These are phyloP conservation scores for Podospora comata DNA, from an alignment of 495 filamentous ascomycete species.

Conservation along the genomic window DNA sequence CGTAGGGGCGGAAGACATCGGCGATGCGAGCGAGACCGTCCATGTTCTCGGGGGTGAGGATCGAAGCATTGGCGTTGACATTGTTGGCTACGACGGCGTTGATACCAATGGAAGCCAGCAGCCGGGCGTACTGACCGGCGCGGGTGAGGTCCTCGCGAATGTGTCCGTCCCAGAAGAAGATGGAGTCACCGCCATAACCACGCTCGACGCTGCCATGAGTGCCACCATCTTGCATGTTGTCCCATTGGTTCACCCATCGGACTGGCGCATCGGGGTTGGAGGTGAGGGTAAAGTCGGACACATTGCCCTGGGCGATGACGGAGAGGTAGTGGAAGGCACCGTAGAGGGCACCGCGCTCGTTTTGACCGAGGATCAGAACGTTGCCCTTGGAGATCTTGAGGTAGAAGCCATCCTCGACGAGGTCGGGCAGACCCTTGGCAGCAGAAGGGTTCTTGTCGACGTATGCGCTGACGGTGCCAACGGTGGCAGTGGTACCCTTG, in stretches of 20 bases:
- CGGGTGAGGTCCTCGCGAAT: constrained; percentile 58
- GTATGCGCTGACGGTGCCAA: constrained; percentile 58
- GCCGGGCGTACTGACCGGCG: constrained; percentile 59
- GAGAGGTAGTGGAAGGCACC: constrained; percentile 68
- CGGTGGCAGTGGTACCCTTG: constrained; percentile 43
- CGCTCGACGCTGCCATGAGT: constrained; percentile 61
- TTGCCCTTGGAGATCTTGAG: constrained; percentile 44
- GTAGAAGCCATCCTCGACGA: constrained; percentile 64
- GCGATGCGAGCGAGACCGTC: constrained; percentile 60
- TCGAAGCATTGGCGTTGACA: constrained; percentile 62
- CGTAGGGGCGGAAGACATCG: constrained; percentile 63
- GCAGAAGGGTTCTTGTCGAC: constrained; percentile 23
- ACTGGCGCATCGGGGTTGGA: constrained; percentile 60
- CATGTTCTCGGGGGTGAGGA: constrained; percentile 56
- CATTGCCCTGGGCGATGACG: constrained; percentile 59
- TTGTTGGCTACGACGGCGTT: constrained; percentile 71
- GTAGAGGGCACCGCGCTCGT: constrained; percentile 65
- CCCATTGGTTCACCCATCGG: constrained; percentile 72
- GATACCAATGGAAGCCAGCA: constrained; percentile 64
- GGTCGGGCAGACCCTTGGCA: constrained; percentile 34
- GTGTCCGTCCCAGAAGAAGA: constrained; percentile 60
- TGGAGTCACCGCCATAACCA: constrained; percentile 66
- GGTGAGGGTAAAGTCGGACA: constrained; percentile 50
- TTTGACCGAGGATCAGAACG: constrained; percentile 62
- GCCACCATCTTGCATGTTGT: constrained; percentile 53